phyloP scores from a whole-genome alignment of 208 protist species.

The Novymonas esmeraldas region DNA sequence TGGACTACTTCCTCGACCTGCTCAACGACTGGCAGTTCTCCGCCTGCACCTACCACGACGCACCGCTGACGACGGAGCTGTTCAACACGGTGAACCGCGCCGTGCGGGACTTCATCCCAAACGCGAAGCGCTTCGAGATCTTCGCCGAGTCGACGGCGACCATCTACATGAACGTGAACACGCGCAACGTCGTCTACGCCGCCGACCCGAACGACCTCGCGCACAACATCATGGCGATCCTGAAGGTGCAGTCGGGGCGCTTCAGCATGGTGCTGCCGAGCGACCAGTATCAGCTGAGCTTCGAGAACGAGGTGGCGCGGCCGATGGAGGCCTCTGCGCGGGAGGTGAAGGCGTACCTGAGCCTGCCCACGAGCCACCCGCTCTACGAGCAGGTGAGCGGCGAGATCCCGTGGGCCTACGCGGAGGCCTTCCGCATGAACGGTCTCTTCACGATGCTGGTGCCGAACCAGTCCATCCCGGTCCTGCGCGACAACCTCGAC shows the following conservation, averaged over 20 bases:
- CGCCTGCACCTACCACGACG: constrained; percentile 81
- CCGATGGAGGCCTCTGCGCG: constrained; percentile 58
- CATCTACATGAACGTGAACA: constrained; percentile 79
- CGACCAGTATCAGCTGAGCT: constrained; percentile 83
- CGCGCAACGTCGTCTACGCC: constrained; percentile 79
- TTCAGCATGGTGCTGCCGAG: constrained; percentile 75
- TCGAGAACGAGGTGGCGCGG: constrained; percentile 72
- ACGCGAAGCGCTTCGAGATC: constrained; percentile 81
- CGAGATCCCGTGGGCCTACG: constrained; percentile 48
- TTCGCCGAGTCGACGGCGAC: constrained; percentile 47
- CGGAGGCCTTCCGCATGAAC: constrained; percentile 47
- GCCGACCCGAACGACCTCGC: constrained; percentile 68
- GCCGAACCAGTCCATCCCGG: constrained; percentile 68
- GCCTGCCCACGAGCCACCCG: constrained; percentile 68
- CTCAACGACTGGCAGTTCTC: constrained; percentile 87
- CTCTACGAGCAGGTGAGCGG: constrained; percentile 48
- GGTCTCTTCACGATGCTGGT: constrained; percentile 68
- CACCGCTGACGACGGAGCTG: constrained; percentile 69
- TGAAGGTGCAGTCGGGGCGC: constrained; percentile 46
- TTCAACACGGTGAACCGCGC: constrained; percentile 79
- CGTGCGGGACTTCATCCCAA: constrained; percentile 79
- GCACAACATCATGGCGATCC: constrained; percentile 73
- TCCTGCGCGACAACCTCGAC: constrained; percentile 53
- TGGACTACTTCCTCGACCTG: constrained; percentile 84
- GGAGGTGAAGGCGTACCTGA: constrained; percentile 60